phyloP scores from a whole-genome alignment of 2,329 filamentous ascomycete species.

The Ambrosiella cleistominuta region DNA sequence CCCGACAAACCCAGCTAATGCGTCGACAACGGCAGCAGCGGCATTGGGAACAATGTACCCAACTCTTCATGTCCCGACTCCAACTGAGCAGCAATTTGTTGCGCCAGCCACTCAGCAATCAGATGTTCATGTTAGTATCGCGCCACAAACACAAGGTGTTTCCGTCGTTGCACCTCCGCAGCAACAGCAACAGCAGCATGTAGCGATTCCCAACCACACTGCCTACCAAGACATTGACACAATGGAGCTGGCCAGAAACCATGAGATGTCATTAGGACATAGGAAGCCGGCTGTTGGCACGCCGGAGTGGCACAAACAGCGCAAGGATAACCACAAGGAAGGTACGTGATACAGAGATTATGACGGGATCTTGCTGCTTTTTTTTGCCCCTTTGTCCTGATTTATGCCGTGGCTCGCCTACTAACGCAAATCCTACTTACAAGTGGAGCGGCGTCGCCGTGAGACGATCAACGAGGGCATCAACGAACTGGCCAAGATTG shows the following conservation, averaged over 20 bases:
- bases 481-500: conserved; percentile 93
- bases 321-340: conserved; percentile 98
- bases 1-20: conserved; percentile 32
- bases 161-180: not conserved
- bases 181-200: conserved; percentile 5
- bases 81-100: conserved; percentile 43
- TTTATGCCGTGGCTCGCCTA: conserved; percentile 6
- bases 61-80: conserved; percentile 37
- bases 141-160: not conserved
- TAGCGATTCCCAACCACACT: not conserved
- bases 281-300: conserved; percentile 83
- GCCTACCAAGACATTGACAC: conserved; percentile 1
- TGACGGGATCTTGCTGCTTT: not conserved
- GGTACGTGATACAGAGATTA: conserved; percentile 34
- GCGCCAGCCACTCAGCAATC: conserved; percentile 15
- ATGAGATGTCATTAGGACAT: conserved; percentile 10
- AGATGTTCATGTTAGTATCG: not conserved
- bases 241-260: conserved; percentile 2
- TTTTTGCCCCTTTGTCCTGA: not conserved
- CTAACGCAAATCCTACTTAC: conserved; percentile 16
- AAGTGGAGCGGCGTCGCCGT: conserved; percentile 86
- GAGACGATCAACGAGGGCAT: conserved; percentile 99
- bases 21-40: conserved; percentile 41
- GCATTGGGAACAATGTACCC: conserved; percentile 41
- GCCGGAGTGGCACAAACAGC: conserved; percentile 93